Base-by-base conservation (phyloP, 768 basidiomycete genomes). In the Serendipita sp. region DNA sequence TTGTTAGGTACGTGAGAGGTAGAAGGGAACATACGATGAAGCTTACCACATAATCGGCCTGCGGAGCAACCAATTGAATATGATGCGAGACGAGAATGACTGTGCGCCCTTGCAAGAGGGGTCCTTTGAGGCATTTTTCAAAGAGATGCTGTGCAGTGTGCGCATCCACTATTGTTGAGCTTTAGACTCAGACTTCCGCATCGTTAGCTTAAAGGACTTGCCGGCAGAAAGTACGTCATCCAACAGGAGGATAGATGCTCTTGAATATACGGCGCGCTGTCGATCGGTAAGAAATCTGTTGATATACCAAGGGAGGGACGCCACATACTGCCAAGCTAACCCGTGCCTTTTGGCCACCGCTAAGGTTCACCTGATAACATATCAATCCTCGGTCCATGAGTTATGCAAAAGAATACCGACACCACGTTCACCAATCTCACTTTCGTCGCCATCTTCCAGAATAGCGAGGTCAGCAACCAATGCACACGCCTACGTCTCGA, bases 61-160 rank as follows among this genome's bases (percentile, higher is more conserved):
- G 86, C 0, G 88, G 82, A 2, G 83, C 79, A 68, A 90, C 92
- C 3, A 98, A 78, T 69, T 92, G 88, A 34, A 96, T 88, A 69
- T 95, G 92, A 69, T 99, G 95, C 2, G 94, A 96, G 60, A 96
- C 92, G 24, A 98, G 78, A 48, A 97, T 77, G 56, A 95, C 75
- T 0, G 94, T 96, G 51, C 93, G 79, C 17, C 82, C 84, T n/a
- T 75, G 72, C 70, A 92, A 77, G 43, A 96, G 74, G 51, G 87
- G 83, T 5, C 94, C 92, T 65, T 79, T 77, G 22, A 98, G 75
- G 67, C 90, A 93, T 61, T 90, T 77, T 20, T 82, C 76, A 68
- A 85, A 86, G 48, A 98, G 80, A 73, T 89, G 87, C 66, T 85
- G 82, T 0, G 91, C 87, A 0, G 90, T 92, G 67, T 85, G 83